Evolutionary conservation across 768 basidiomycete species (phyloP), one percentile per base, ranked within the genome.

Genomic region (Serendipita sp.): DNA sequence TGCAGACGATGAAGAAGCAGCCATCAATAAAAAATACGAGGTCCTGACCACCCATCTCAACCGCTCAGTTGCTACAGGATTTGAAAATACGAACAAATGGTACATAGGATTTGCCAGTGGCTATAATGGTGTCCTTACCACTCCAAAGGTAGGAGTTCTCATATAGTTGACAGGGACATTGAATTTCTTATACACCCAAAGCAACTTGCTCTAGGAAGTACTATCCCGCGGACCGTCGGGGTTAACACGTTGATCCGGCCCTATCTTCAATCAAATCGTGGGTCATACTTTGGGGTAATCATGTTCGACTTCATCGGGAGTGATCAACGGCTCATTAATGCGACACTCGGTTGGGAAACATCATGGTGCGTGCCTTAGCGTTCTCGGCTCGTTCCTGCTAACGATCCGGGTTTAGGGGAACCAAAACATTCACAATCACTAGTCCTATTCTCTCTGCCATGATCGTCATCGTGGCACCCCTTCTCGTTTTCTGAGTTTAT

Each of bases 21-120:
- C 60, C 45, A 58, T 68, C 13, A 24, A 65, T 15, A 41, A 65
- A 28, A 68, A 68, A 63, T 64, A 67, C 11, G 28, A 63, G 15
- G 66, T 64, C 4, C 34, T 68, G n/a, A 65, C 53, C 16, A 16
- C 64, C 2, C 66, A 67, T 64, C 37, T 68, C 15, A 38, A 5
- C 10, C 44, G 60, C 44, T 44, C 68, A 3, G 45, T 41, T 11
- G 34, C 18, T 4, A 35, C 56, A 3, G 37, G 30, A 8, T 35
- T 35, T 34, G 34, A 37, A 10, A n/a, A 34, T 8, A 32, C 28
- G 37, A n/a, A 32, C 10, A 28, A 24, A 8, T 60, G 56, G 56
- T 60, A 16, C 30, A 54, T 54, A n/a, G 53, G 13, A 11, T 54
- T 54, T 32, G 53, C 53, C 15, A 54, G 53, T 28, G 53, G 53